phyloP scores from a whole-genome alignment of 805 yeast genomes.

The Grigorovia humatica region DNA sequence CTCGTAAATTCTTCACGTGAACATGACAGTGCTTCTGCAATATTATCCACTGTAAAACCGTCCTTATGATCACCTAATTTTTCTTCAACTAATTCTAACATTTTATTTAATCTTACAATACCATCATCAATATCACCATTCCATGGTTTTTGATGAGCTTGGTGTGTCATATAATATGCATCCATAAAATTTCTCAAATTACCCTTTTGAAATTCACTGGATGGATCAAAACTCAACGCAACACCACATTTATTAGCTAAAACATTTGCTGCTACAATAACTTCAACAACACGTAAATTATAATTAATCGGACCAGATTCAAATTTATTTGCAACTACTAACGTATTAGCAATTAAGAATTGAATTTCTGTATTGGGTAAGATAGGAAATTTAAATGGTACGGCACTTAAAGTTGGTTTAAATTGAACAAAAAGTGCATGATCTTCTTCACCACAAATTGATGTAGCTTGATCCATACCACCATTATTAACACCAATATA shows the following conservation, averaged over 20 bases:
- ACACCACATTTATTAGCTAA: constrained; percentile 41
- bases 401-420: constrained; percentile 45
- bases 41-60: constrained; percentile 44
- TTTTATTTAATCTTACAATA: constrained; percentile 29
- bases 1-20: constrained; percentile 34
- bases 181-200: constrained; percentile 58
- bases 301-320: constrained; percentile 63
- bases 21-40: constrained; percentile 34
- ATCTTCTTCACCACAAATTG: constrained; percentile 49
- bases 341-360: constrained; percentile 54
- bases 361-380: constrained; percentile 33
- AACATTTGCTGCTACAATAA: constrained; percentile 50
- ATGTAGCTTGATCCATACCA: constrained; percentile 75
- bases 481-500: constrained; percentile 67
- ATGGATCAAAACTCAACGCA: constrained; percentile 14
- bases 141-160: constrained; percentile 29
- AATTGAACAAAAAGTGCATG: constrained; percentile 54
- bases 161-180: constrained; percentile 31
- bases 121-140: constrained; percentile 38
- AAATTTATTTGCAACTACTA: constrained; percentile 53
- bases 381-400: constrained; percentile 43
- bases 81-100: constrained; percentile 37
- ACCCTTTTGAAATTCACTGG: constrained; percentile 33
- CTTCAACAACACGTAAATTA: constrained; percentile 63
- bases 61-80: constrained; percentile 30